Base-by-base conservation (phyloP, 345 rosid genomes). In the Camelina sativa region DNA sequence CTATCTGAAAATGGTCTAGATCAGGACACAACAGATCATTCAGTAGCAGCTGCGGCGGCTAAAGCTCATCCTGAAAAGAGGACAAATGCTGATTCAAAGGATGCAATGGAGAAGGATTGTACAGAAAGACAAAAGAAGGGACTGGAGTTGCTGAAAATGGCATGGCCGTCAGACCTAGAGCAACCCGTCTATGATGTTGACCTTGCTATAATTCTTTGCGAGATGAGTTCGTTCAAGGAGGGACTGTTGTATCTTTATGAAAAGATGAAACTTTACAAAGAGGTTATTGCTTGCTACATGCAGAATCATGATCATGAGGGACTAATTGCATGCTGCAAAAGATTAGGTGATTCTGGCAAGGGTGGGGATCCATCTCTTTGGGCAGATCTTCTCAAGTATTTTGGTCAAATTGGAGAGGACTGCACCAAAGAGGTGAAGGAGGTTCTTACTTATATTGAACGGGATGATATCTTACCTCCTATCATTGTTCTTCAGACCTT, bases 331-430 rank as follows among this genome's bases (percentile, higher is more conserved):
- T 92, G 99, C 82, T 95, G 98, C 85, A 92, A 87, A 89, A 87
- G 86, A 82, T 85, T 95, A 47, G 98, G 99, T 64, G 94, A 87
- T 86, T 92, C 97, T 40, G 89, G 86, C 28, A 89, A 84, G 75
- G 98, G 97, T 73, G 97, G 99, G 59, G 99, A 95, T 62, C 85
- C 97, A 4, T 75, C 99, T 80, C 98, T 95, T 64, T 95, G 99
- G 99, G 99, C 96, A 59, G 99, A 95, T 84, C 85, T 95, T 77
- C 86, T 95, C 54, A 95, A 92, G 78, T 92, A 95, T 83, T 95
- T 92, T 82, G 98, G 99, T 79, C 98, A 95, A 85, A 88, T 87
- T 32, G 99, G 99, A 23, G 98, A 92, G 84, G 98, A 95, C 83
- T 95, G 99, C 81, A 88, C 97, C 76, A 90, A 88, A 76, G 99